These are phyloP conservation scores for Austroboletus novae-zelandiae DNA, from an alignment of 1,284 basidiomycete genomes.

Conservation along the genomic window DNA sequence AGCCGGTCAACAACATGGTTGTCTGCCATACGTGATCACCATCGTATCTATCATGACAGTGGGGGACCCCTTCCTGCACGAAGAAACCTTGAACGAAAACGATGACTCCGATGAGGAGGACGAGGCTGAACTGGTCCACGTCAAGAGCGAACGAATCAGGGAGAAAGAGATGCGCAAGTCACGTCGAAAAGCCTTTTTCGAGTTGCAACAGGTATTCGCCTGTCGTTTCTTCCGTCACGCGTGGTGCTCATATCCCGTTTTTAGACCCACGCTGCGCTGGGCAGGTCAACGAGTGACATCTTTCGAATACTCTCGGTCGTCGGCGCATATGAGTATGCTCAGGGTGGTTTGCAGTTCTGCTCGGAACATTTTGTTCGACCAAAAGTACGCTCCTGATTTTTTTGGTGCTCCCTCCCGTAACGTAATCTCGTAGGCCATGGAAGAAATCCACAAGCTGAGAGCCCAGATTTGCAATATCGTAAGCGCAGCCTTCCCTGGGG, in stretches of 20 bases:
- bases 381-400: conserved; percentile 56
- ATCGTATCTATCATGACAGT: conserved; percentile 93
- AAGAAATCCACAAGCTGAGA: conserved; percentile 98
- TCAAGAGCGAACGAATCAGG: conserved; percentile 58
- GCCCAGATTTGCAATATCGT: conserved; percentile 87
- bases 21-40: conserved; percentile 88
- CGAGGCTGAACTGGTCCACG: conserved; percentile 48
- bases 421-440: conserved; percentile 77
- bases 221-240: not conserved
- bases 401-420: conserved; percentile 1
- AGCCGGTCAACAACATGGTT: conserved; percentile 88
- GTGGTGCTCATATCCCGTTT: conserved; percentile 8
- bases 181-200: conserved; percentile 74
- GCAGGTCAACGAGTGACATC: conserved; percentile 83
- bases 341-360: conserved; percentile 81
- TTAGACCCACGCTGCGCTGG: conserved; percentile 78
- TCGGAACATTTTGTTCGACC: conserved; percentile 86
- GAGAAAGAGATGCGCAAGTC: conserved; percentile 67
- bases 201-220: conserved; percentile 66
- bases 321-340: conserved; percentile 94
- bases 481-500: conserved; percentile 62
- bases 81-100: conserved; percentile 59
- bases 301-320: conserved; percentile 89
- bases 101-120: conserved; percentile 47
- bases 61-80: conserved; percentile 93